Evolutionary conservation across 495 filamentous ascomycete genomes (phyloP).

Genomic region (Platismatia glauca): DNA sequence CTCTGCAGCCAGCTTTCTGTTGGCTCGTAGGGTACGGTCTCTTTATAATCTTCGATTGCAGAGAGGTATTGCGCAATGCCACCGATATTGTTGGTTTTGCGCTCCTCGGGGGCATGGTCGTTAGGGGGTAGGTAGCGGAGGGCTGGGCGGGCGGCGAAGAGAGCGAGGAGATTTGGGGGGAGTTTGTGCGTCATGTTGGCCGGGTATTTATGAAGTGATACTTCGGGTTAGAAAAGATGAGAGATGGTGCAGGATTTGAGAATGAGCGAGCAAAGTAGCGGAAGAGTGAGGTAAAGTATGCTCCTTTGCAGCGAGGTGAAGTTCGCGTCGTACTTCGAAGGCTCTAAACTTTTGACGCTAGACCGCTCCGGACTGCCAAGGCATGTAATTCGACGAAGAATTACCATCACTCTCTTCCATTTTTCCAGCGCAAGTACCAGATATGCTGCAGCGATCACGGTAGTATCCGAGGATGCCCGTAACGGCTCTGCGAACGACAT

Average conservation of each 20-base stretch:
- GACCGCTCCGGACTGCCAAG: background rate
- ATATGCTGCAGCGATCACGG: background rate
- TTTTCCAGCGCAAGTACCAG: background rate
- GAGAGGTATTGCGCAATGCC: constrained; percentile 68
- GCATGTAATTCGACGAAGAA: background rate
- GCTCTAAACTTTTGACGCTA: constrained; percentile 1
- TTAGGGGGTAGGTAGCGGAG: constrained; percentile 79
- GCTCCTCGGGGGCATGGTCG: constrained; percentile 77
- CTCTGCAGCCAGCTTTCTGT: constrained; percentile 89
- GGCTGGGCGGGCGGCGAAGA: constrained; percentile 88
- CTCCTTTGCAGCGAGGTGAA: background rate
- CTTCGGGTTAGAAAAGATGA: background rate
- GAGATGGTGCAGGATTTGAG: background rate
- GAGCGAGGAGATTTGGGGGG: constrained; percentile 80
- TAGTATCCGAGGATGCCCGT: constrained; percentile 51
- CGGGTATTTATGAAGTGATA: background rate
- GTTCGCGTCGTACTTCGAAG: constrained; percentile 7
- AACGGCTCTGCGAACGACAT: constrained; percentile 46
- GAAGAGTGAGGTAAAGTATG: too few relatives aligned
- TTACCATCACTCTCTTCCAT: background rate
- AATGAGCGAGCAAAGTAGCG: too few relatives aligned
- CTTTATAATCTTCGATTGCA: constrained; percentile 58
- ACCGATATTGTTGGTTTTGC: constrained; percentile 58
- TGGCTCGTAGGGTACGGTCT: constrained; percentile 64
- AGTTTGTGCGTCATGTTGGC: constrained; percentile 94